Evolutionary conservation across 2,329 filamentous ascomycete species (phyloP).

Genomic region (Alternaria sp.): DNA sequence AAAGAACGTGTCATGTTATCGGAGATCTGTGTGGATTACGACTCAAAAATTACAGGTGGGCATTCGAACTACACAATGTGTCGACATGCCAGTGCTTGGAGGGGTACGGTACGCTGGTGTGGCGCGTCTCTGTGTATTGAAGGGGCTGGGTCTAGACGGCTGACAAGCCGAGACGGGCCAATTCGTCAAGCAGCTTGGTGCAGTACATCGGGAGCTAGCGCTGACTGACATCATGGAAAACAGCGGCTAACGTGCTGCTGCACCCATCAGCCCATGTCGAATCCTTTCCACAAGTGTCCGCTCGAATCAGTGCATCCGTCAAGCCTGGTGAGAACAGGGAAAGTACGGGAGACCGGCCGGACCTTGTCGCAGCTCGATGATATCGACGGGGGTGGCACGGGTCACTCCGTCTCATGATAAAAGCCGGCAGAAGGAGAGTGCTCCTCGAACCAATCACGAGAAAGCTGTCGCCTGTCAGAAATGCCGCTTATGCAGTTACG

Average conservation of each 20-base stretch:
- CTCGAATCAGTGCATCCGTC: slow-evolving; percentile 39
- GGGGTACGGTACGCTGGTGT: neutral
- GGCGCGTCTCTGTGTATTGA: slow-evolving; percentile 5
- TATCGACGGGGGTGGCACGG: slow-evolving; percentile 44
- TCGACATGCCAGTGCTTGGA: neutral
- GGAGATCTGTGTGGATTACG: neutral
- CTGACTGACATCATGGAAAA: slow-evolving; percentile 42
- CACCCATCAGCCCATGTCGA: slow-evolving; percentile 49
- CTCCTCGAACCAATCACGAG: slow-evolving; percentile 36
- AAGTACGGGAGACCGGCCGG: slow-evolving; percentile 39
- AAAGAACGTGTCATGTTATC: neutral
- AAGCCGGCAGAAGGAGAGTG: slow-evolving; percentile 42
- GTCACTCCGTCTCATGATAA: slow-evolving; percentile 33
- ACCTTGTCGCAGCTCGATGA: slow-evolving; percentile 36
- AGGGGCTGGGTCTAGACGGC: slow-evolving; percentile 20
- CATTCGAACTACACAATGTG: neutral
- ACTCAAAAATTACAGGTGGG: neutral
- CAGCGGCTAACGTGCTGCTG: slow-evolving; percentile 31
- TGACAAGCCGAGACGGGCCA: slow-evolving; percentile 27
- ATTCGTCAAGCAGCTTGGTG: slow-evolving; percentile 24
- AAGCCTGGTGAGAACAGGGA: slow-evolving; percentile 35
- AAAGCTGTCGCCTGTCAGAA: slow-evolving; percentile 33
- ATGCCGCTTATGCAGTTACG: slow-evolving; percentile 52
- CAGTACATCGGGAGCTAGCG: slow-evolving; percentile 32
- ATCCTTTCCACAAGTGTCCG: slow-evolving; percentile 40